These are phyloP conservation scores for Blastocystis sp. DNA, from an alignment of 352 stramenopile genomes.

Conservation along the genomic window DNA sequence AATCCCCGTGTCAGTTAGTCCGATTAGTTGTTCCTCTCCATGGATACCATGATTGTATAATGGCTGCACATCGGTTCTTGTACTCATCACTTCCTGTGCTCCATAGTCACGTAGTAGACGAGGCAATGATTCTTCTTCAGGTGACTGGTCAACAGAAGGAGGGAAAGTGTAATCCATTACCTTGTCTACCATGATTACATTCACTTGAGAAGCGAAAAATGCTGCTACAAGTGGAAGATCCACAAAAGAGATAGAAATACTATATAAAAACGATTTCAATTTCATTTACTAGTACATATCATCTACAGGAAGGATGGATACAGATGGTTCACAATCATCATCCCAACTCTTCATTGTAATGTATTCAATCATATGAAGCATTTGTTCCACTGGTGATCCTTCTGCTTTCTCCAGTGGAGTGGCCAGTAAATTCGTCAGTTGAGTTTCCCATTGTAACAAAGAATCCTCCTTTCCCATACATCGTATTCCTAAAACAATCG, in stretches of 20 bases:
- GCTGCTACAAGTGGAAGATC: background rate
- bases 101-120: conserved; percentile 1
- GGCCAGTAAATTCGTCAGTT: too few species aligned
- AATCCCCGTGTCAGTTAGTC: conserved; percentile 66
- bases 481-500: background rate
- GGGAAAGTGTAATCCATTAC: background rate
- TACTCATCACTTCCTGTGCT: conserved; percentile 40
- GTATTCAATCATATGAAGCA: conserved; percentile 6
- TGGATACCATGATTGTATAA: conserved; percentile 13
- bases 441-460: too few species aligned
- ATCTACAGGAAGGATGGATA: too few species aligned
- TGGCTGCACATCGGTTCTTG: background rate
- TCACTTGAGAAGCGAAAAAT: background rate
- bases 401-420: background rate
- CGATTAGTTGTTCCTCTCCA: conserved; percentile 65
- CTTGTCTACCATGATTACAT: background rate
- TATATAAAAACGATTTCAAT: background rate
- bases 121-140: background rate
- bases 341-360: background rate
- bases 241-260: background rate
- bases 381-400: background rate
- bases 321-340: too few species aligned
- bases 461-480: background rate
- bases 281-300: too few species aligned
- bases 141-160: background rate